Percentiles rank a stretch among this genome's conserved stretches.
These are phyloP conservation scores for Gracilariopsis chorda DNA, from an alignment of 23 red algal species.

Conservation along the genomic window DNA sequence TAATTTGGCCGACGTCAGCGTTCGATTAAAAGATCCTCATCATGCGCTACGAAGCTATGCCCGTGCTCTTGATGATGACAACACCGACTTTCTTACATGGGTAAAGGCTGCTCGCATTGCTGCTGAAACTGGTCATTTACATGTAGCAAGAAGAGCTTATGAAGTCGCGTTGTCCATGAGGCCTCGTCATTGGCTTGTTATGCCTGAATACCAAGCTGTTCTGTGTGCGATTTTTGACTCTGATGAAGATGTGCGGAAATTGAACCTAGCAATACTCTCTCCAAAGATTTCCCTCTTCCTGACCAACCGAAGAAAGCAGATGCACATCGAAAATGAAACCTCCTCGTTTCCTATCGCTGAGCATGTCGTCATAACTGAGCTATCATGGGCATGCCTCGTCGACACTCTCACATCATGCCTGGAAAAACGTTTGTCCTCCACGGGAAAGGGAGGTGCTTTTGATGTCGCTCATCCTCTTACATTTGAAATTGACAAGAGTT, in stretches of 20 bases:
- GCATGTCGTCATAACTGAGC: constrained; percentile 2
- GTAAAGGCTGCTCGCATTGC: constrained; percentile 21
- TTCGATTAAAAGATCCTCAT: not conserved
- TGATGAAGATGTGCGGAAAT: constrained; percentile 48
- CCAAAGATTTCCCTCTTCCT: not conserved
- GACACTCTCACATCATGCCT: constrained; percentile 38
- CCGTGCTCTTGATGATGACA: constrained; percentile 52
- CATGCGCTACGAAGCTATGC: constrained; percentile 20
- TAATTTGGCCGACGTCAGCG: constrained; percentile 49
- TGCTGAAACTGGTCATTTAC: constrained; percentile 13
- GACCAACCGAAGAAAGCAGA: not conserved
- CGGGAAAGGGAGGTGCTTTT: not conserved
- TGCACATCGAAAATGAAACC: not conserved
- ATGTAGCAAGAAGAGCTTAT: constrained; percentile 50
- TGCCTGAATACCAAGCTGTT: constrained; percentile 15
- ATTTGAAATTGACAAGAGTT: not conserved
- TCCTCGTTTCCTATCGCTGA: not conserved
- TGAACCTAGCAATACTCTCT: not conserved
- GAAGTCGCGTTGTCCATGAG: constrained; percentile 33
- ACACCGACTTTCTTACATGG: constrained; percentile 51
- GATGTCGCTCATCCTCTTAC: constrained; percentile 27
- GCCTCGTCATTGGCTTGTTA: constrained; percentile 40
- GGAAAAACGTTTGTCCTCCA: constrained; percentile 1
- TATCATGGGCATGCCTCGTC: constrained; percentile 44
- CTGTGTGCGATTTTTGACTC: constrained; percentile 40